These are phyloP conservation scores for Nidularia pulvinata DNA, from an alignment of 768 basidiomycete species.

Conservation along the genomic window DNA sequence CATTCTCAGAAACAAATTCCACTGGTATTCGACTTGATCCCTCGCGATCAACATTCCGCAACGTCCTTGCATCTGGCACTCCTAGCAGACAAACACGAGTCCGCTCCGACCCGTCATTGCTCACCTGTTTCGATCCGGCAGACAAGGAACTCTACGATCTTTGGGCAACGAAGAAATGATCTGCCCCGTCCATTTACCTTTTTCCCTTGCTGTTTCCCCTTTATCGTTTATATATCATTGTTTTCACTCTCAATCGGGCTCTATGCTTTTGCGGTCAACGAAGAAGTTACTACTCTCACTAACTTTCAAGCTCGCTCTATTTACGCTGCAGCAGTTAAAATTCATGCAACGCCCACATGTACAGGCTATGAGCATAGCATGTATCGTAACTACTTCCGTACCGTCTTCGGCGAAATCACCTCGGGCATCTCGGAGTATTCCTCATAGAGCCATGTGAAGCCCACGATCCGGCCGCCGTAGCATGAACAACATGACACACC, in stretches of 20 bases:
- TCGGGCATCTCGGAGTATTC: not conserved
- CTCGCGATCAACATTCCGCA: constrained; percentile 24
- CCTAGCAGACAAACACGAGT: constrained; percentile 39
- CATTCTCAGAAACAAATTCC: constrained; percentile 22
- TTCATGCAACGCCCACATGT: too few species aligned
- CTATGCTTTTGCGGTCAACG: too few species aligned
- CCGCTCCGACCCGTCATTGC: constrained; percentile 63
- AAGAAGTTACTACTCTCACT: too few species aligned
- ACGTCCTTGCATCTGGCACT: constrained; percentile 20
- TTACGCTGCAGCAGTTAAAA: not conserved
- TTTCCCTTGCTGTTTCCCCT: too few species aligned
- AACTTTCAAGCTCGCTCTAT: too few species aligned
- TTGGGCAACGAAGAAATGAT: constrained; percentile 61
- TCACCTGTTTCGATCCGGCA: constrained; percentile 73
- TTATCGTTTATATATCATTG: too few species aligned
- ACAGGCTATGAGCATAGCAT: too few species aligned
- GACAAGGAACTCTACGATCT: constrained; percentile 80
- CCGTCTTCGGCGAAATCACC: not conserved
- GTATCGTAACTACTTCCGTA: too few species aligned
- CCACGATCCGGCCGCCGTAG: not conserved
- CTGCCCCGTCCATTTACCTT: not conserved
- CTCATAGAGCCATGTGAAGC: not conserved
- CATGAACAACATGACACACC: not conserved
- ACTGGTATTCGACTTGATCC: constrained; percentile 11
- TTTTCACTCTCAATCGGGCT: too few species aligned